A percentile compares a stretch with the other conserved stretches of the same genome.
Evolutionary conservation across 208 protist species (phyloP).

Genomic region (Trypanosoma avium): DNA sequence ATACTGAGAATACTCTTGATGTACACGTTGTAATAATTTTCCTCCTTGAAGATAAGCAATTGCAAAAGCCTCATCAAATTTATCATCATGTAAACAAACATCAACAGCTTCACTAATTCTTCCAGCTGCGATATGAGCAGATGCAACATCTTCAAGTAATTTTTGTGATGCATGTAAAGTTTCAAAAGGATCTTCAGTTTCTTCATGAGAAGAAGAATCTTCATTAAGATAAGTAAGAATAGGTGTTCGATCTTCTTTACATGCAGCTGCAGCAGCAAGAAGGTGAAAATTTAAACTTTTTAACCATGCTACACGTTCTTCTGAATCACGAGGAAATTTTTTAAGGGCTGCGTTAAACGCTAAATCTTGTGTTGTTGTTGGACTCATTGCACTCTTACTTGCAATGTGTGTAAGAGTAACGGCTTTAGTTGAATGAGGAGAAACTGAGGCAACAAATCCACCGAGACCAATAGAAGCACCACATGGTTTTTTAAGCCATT

Average conservation of each 20-base stretch:
- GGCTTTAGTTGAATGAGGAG: slow-evolving; percentile 19
- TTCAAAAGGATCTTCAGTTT: slow-evolving; percentile 60
- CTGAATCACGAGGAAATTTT: slow-evolving; percentile 31
- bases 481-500: slow-evolving; percentile 64
- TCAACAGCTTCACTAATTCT: slow-evolving; percentile 71
- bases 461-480: slow-evolving; percentile 64
- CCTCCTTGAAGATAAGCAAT: slow-evolving; percentile 69
- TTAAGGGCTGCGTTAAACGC: slow-evolving; percentile 27
- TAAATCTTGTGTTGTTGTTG: slow-evolving; percentile 31
- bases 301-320: slow-evolving; percentile 69
- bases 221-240: slow-evolving; percentile 64
- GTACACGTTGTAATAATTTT: slow-evolving; percentile 55
- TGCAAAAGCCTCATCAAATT: slow-evolving; percentile 79
- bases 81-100: slow-evolving; percentile 57
- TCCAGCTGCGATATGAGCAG: slow-evolving; percentile 59
- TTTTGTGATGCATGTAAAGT: slow-evolving; percentile 59
- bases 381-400: slow-evolving; percentile 29
- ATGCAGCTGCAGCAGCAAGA: slow-evolving; percentile 58
- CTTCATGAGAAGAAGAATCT: slow-evolving; percentile 17
- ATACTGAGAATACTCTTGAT: slow-evolving; percentile 58
- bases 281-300: slow-evolving; percentile 40
- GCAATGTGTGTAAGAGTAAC: slow-evolving; percentile 37
- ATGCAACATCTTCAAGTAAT: slow-evolving; percentile 58
- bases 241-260: slow-evolving; percentile 52
- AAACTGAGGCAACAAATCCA: slow-evolving; percentile 51